A percentile compares a stretch with the other conserved stretches of the same genome.
Conservation (phyloP, 352 stramenopile species). For the Pythium sp. region DNA sequence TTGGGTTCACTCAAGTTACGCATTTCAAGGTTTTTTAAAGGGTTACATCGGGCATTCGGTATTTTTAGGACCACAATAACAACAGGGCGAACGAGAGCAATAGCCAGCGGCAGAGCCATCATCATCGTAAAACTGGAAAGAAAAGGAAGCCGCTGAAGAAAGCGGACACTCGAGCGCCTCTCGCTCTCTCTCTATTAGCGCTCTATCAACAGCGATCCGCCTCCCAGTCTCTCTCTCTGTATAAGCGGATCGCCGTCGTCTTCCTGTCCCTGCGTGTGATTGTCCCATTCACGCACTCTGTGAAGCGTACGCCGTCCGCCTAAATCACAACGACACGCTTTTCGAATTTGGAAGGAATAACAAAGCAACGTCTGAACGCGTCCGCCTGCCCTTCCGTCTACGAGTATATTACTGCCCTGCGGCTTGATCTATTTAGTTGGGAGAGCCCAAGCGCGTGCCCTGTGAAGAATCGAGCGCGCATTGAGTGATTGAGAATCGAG, state of each 20-base stretch:
- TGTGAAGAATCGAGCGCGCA: not conserved
- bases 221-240: not conserved
- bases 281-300: not conserved
- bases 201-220: not conserved
- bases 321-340: conserved; percentile 1
- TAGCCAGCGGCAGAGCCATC: conserved; percentile 2
- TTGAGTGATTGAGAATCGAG: not conserved
- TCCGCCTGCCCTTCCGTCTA: not conserved
- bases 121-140: not conserved
- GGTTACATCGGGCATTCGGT: not conserved
- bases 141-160: conserved; percentile 6
- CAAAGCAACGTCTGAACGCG: not conserved
- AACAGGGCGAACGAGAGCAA: not conserved
- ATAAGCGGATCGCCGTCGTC: not conserved
- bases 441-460: not conserved
- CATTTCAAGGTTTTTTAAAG: not conserved
- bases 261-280: not conserved
- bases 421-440: not conserved
- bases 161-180: not conserved
- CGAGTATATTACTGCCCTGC: not conserved
- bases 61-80: conserved; percentile 5
- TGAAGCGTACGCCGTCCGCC: not conserved
- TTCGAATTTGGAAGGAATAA: conserved; percentile 7
- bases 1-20: not conserved
- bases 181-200: not conserved